phyloP scores from a whole-genome alignment of 495 filamentous ascomycete species.

The Hapsidospora chrysogenum region DNA sequence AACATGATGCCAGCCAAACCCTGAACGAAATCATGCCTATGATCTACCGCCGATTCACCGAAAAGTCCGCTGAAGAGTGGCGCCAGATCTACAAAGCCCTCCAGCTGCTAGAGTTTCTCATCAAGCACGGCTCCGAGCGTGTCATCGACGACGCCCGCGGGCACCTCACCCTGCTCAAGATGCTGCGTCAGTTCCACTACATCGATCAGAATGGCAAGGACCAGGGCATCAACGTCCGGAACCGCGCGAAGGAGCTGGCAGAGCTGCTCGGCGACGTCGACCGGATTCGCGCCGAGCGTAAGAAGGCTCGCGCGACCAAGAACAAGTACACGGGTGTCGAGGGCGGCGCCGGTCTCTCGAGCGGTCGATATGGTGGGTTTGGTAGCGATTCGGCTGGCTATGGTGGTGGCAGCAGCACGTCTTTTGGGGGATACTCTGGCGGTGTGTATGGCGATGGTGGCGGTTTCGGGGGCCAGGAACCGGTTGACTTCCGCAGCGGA shows the following conservation, averaged over 20 bases:
- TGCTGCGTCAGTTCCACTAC: conserved; percentile 96
- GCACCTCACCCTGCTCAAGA: conserved; percentile 87
- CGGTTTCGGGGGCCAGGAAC: conserved; percentile 53
- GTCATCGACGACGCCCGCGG: conserved; percentile 95
- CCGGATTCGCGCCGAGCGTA: conserved; percentile 75
- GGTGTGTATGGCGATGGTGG: conserved; percentile 89
- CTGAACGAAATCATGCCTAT: conserved; percentile 99
- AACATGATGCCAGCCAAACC: conserved; percentile 48
- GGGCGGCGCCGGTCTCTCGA: conserved; percentile 47
- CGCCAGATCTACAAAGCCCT: conserved; percentile 97
- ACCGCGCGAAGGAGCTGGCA: conserved; percentile 85
- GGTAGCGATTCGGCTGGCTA: conserved; percentile 50
- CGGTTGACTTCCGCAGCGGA: conserved; percentile 43
- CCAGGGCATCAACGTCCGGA: conserved; percentile 94
- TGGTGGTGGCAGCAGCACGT: conserved; percentile 44
- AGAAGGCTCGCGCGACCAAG: conserved; percentile 78
- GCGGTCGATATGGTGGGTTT: conserved; percentile 43
- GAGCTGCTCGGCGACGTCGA: conserved; percentile 92
- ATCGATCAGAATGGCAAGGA: conserved; percentile 97
- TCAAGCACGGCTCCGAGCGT: conserved; percentile 96
- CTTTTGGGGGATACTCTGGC: conserved; percentile 72
- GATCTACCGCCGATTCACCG: conserved; percentile 98
- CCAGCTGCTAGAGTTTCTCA: conserved; percentile 89
- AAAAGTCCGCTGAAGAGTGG: conserved; percentile 97
- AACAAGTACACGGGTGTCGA: conserved; percentile 93